Conservation (phyloP, 2,329 filamentous ascomycete genomes). For the Colletotrichum kahawae region DNA sequence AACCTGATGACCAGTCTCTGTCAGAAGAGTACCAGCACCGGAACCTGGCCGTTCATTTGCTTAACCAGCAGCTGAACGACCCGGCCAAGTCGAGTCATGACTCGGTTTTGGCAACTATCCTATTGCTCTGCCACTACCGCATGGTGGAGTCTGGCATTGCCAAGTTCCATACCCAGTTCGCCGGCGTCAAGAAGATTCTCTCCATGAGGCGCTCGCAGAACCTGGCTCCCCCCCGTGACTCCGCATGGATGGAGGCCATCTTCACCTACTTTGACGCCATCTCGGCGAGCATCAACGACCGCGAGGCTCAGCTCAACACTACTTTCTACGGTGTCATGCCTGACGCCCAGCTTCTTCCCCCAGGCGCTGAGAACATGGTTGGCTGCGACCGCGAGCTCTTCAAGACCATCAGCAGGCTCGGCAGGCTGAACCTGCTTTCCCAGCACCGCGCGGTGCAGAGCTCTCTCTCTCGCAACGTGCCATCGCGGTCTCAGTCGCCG, state of each 20-base stretch:
- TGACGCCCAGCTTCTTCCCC: constrained; percentile 54
- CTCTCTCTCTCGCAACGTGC: constrained; percentile 23
- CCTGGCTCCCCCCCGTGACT: constrained; percentile 65
- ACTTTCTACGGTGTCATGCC: constrained; percentile 63
- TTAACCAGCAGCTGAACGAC: constrained; percentile 86
- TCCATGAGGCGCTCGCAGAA: constrained; percentile 68
- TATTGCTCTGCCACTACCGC: constrained; percentile 89
- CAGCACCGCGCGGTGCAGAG: constrained; percentile 66
- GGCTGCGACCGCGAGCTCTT: constrained; percentile 89
- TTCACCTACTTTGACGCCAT: constrained; percentile 97
- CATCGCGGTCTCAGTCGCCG: constrained; percentile 41
- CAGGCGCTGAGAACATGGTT: constrained; percentile 81
- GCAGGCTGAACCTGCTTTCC: constrained; percentile 82
- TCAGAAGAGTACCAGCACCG: constrained; percentile 87
- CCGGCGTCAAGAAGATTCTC: constrained; percentile 89
- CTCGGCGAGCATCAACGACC: constrained; percentile 88
- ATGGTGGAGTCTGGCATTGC: constrained; percentile 93
- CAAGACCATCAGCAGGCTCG: constrained; percentile 82
- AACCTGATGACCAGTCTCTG: constrained; percentile 66
- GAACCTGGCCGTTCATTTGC: constrained; percentile 76
- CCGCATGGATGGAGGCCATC: constrained; percentile 89
- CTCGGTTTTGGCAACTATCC: constrained; percentile 83
- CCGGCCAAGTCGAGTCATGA: constrained; percentile 78
- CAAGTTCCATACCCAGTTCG: constrained; percentile 92
- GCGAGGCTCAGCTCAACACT: constrained; percentile 80